phyloP scores from a whole-genome alignment of 805 yeast species.

The Metschnikowia bowlesiae region DNA sequence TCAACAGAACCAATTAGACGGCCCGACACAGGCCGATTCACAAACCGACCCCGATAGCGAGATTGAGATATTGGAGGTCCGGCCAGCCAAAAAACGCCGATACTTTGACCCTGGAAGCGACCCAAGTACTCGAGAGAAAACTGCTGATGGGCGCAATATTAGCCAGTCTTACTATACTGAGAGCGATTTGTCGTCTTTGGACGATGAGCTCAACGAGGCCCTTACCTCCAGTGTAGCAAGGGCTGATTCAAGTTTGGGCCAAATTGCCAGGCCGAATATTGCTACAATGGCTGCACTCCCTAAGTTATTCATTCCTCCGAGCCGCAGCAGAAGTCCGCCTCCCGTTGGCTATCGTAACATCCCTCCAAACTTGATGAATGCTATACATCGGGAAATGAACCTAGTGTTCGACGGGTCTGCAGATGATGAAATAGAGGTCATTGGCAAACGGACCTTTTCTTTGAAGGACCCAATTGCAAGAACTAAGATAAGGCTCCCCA shows the following conservation, averaged over 20 bases:
- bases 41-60: conserved; percentile 11
- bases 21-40: background rate
- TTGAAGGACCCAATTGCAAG: conserved; percentile 39
- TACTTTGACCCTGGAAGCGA: background rate
- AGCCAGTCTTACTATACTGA: conserved; percentile 3
- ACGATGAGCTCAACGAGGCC: conserved; percentile 12
- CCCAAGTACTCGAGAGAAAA: background rate
- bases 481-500: conserved; percentile 35
- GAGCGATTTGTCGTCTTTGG: conserved; percentile 14
- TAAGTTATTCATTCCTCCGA: conserved; percentile 7
- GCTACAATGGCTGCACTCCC: conserved; percentile 2
- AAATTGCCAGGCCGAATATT: background rate
- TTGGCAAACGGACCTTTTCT: conserved; percentile 35
- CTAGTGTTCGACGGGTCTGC: conserved; percentile 15
- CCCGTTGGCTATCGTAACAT: conserved; percentile 22
- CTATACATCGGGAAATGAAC: conserved; percentile 26
- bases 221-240: conserved; percentile 5
- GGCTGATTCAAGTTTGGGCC: background rate
- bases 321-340: conserved; percentile 9
- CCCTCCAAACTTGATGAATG: conserved; percentile 27
- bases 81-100: background rate
- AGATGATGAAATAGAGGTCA: conserved; percentile 29
- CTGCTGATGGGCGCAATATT: background rate
- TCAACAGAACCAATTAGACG: background rate
- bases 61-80: conserved; percentile 16